phyloP scores from a whole-genome alignment of 2,329 filamentous ascomycete genomes.

The Sporothrix globosa region DNA sequence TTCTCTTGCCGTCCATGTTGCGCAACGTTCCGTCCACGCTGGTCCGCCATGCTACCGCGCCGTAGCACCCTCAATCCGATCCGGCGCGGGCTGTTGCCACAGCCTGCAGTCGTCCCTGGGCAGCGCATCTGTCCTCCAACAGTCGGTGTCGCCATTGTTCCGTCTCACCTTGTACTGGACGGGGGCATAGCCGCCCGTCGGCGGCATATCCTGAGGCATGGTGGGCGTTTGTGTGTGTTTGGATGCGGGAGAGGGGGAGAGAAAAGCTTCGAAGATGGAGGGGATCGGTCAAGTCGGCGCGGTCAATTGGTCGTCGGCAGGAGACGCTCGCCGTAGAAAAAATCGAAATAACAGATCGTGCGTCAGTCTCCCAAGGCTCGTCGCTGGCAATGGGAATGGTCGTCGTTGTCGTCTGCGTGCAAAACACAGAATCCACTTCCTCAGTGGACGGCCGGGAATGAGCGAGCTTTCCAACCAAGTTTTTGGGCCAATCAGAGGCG shows the following conservation, averaged over 20 bases:
- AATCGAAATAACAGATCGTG: background rate
- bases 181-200: constrained; percentile 88
- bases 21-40: background rate
- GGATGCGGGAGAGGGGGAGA: background rate
- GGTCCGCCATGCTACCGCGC: too few relatives aligned
- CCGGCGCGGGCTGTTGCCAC: background rate
- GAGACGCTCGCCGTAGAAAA: background rate
- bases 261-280: background rate
- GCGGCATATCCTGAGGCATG: constrained; percentile 99
- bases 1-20: background rate
- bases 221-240: constrained; percentile 45
- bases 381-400: background rate
- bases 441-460: background rate
- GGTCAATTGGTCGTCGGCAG: constrained; percentile 16
- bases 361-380: constrained; percentile 2
- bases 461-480: constrained; percentile 7
- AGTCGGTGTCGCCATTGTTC: background rate
- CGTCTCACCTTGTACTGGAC: constrained; percentile 87
- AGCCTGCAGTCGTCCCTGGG: background rate
- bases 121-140: background rate
- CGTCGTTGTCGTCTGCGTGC: constrained; percentile 18
- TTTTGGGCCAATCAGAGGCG: constrained; percentile 27
- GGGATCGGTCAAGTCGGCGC: background rate
- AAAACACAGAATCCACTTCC: constrained; percentile 13
- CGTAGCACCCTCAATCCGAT: background rate